Conservation (phyloP, 2,329 filamentous ascomycete species). For the Ceratocystis colombiana region DNA sequence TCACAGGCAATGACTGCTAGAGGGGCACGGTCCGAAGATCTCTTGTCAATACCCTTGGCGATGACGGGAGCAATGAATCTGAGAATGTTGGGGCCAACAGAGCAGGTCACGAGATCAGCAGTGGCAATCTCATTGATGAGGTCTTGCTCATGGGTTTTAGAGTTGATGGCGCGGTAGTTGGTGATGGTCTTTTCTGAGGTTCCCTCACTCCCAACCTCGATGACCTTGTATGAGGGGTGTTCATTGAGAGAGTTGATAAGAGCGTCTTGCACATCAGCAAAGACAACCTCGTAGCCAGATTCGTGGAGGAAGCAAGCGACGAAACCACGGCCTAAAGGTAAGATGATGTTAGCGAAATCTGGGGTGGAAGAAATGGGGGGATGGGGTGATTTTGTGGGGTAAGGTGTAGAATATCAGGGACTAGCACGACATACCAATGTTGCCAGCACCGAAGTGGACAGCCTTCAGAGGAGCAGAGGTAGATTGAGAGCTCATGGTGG, state of each 20-base stretch:
- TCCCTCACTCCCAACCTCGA: conserved; percentile 79
- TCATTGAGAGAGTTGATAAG: conserved; percentile 72
- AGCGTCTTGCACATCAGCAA: conserved; percentile 81
- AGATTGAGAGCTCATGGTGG: conserved; percentile 24
- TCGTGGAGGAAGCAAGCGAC: conserved; percentile 88
- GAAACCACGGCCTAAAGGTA: conserved; percentile 55
- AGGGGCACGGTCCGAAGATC: conserved; percentile 52
- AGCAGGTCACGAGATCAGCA: conserved; percentile 89
- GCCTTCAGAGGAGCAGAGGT: conserved; percentile 47
- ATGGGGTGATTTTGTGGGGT: not conserved
- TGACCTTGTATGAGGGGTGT: conserved; percentile 73
- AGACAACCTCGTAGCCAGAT: conserved; percentile 90
- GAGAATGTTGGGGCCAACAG: conserved; percentile 90
- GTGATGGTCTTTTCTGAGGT: conserved; percentile 73
- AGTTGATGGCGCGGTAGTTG: conserved; percentile 97
- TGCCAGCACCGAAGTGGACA: conserved; percentile 77
- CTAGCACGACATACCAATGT: conserved; percentile 51
- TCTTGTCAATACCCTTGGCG: conserved; percentile 79
- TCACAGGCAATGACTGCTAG: conserved; percentile 94
- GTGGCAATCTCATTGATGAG: conserved; percentile 76
- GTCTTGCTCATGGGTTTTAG: conserved; percentile 69
- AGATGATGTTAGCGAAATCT: conserved; percentile 14
- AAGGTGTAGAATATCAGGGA: not conserved
- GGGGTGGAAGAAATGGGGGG: not conserved
- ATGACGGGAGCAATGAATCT: conserved; percentile 94